A percentile compares a stretch with the other conserved stretches of the same genome.
phyloP scores from a whole-genome alignment of 73 alveolate species.

The Blepharisma stoltei region DNA sequence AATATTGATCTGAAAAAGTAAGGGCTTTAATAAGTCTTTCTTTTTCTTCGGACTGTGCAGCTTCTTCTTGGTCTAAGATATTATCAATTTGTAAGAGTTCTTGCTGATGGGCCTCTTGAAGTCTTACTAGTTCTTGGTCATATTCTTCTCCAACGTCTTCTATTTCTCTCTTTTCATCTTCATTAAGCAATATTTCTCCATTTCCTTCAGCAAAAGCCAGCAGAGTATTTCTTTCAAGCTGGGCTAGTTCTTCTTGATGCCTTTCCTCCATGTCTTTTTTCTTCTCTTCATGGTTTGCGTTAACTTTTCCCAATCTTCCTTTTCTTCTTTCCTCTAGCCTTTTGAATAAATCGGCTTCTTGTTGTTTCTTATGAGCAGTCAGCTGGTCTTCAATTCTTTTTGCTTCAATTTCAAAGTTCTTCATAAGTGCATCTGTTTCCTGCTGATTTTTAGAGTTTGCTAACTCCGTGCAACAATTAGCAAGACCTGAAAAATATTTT shows the following conservation, averaged over 20 bases:
- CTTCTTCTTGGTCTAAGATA: not conserved
- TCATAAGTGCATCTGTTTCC: constrained; percentile 13
- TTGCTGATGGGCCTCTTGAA: not conserved
- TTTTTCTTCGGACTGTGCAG: not conserved
- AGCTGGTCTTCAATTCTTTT: constrained; percentile 20
- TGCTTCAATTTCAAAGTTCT: constrained; percentile 24
- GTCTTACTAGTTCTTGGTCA: not conserved
- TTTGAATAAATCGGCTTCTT: constrained; percentile 1
- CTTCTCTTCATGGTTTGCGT: not conserved
- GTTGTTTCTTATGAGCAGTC: not conserved
- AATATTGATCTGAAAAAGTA: too few relatives aligned
- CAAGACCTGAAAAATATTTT: too few relatives aligned
- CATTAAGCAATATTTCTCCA: not conserved
- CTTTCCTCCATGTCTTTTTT: not conserved
- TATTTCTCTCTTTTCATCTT: not conserved
- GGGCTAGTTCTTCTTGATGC: constrained; percentile 18
- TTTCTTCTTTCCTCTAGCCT: constrained; percentile 23
- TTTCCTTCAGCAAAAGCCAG: not conserved
- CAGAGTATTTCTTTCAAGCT: not conserved
- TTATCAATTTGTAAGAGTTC: constrained; percentile 10
- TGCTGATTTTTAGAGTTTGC: not conserved
- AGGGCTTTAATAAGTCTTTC: not conserved
- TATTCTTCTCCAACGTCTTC: not conserved
- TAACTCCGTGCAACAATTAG: too few relatives aligned
- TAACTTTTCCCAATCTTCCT: not conserved